A percentile compares a stretch with the other conserved stretches of the same genome.
phyloP scores from a whole-genome alignment of 371 early-diverging fungal species.

The Actinomortierella ambigua region DNA sequence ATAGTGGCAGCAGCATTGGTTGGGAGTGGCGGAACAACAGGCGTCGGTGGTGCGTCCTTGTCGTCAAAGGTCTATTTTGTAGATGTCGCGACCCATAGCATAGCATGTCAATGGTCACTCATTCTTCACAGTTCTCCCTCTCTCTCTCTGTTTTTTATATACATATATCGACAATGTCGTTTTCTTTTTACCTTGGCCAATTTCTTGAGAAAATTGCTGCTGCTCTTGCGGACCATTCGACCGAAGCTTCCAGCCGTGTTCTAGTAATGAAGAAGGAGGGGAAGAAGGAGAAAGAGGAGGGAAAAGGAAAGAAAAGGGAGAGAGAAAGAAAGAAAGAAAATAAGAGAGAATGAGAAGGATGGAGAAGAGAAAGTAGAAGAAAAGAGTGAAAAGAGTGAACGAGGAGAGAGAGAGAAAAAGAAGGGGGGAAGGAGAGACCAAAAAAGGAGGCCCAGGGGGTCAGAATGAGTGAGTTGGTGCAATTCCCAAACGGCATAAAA shows the following conservation, averaged over 20 bases:
- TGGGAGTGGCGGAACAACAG: conserved; percentile 14
- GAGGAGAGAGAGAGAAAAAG: background rate
- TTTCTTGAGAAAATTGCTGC: conserved; percentile 30
- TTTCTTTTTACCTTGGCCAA: conserved; percentile 24
- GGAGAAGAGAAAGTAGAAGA: background rate
- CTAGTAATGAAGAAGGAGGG: conserved; percentile 6
- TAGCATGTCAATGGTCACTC: too few relatives aligned
- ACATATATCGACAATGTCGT: too few relatives aligned
- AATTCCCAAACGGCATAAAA: too few relatives aligned
- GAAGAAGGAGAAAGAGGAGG: background rate
- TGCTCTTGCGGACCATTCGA: conserved; percentile 40
- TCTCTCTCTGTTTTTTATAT: too few relatives aligned
- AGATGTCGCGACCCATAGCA: too few relatives aligned
- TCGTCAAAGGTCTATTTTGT: conserved; percentile 37
- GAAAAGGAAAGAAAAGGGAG: background rate
- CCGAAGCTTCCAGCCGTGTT: conserved; percentile 29
- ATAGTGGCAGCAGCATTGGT: background rate
- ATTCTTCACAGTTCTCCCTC: too few relatives aligned
- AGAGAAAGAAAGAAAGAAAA: background rate
- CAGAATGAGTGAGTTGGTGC: too few relatives aligned
- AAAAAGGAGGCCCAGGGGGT: background rate
- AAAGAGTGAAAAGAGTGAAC: too few relatives aligned
- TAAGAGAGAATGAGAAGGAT: background rate
- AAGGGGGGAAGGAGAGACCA: background rate
- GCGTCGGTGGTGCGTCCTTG: conserved; percentile 39